These are phyloP conservation scores for Mycotypha africana DNA, from an alignment of 371 early-diverging fungal genomes.

Conservation along the genomic window DNA sequence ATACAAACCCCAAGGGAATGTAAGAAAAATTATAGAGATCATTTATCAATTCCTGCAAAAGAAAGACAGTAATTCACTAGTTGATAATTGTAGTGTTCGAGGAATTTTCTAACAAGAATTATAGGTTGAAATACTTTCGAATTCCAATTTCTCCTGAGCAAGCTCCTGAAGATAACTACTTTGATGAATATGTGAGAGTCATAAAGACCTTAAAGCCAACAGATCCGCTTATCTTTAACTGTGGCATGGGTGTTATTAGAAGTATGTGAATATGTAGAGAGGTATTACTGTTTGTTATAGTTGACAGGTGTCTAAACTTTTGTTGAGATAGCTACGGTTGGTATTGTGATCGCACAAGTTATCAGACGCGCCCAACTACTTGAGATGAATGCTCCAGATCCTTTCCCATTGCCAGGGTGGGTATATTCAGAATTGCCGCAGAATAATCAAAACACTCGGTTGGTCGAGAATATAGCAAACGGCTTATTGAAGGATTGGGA, in stretches of 20 bases:
- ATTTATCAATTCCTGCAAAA: background rate
- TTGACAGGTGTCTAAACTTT: background rate
- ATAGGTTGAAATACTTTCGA: slow-evolving; percentile 47
- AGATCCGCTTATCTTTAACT: slow-evolving; percentile 60
- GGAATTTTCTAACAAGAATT: slow-evolving; percentile 30
- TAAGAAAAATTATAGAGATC: slow-evolving; percentile 8
- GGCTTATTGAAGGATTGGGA: slow-evolving; percentile 27
- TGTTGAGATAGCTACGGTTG: slow-evolving; percentile 46
- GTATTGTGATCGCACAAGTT: slow-evolving; percentile 56
- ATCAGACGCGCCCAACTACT: slow-evolving; percentile 49
- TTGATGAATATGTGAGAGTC: slow-evolving; percentile 59
- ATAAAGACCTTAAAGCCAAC: slow-evolving; percentile 32
- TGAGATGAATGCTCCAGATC: slow-evolving; percentile 30
- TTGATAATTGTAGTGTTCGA: slow-evolving; percentile 41
- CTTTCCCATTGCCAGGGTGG: slow-evolving; percentile 36
- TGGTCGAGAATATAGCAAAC: background rate
- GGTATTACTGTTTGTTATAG: background rate
- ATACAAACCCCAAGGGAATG: slow-evolving; percentile 57
- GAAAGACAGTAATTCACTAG: background rate
- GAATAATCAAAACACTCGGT: slow-evolving; percentile 4
- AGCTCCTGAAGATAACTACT: slow-evolving; percentile 59
- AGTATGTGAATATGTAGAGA: slow-evolving; percentile 38
- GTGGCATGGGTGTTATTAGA: slow-evolving; percentile 72
- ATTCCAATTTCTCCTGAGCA: slow-evolving; percentile 65
- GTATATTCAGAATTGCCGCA: slow-evolving; percentile 6